Conservation (phyloP, 495 filamentous ascomycete species). For the Mycothermus thermophilus region DNA sequence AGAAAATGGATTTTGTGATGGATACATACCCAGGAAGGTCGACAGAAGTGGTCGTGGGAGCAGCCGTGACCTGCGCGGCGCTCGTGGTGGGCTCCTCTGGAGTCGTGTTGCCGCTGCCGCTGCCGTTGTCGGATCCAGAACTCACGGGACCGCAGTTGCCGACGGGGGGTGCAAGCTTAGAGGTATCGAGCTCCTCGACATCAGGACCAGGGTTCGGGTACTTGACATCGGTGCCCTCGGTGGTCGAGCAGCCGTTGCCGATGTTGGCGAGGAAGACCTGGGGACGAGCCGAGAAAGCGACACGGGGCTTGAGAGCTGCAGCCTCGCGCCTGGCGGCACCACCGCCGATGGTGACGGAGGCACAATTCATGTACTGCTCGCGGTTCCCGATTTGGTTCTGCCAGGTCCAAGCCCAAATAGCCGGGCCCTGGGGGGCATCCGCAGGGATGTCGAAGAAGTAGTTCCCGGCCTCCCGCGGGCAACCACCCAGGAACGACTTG, state of each 20-base stretch:
- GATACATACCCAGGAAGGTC: slow-evolving; percentile 10
- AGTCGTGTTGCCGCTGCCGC: neutral
- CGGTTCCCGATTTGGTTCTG: slow-evolving; percentile 54
- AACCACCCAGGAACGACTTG: slow-evolving; percentile 49
- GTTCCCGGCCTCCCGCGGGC: slow-evolving; percentile 34
- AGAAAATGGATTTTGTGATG: too few species aligned
- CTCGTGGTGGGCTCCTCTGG: slow-evolving; percentile 4
- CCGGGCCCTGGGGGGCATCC: slow-evolving; percentile 43
- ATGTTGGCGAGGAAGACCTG: slow-evolving; percentile 48
- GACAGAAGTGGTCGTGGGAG: neutral
- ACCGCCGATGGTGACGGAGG: slow-evolving; percentile 38
- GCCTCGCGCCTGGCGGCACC: slow-evolving; percentile 23
- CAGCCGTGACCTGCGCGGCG: slow-evolving; percentile 7
- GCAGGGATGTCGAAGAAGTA: slow-evolving; percentile 53
- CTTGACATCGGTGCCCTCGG: slow-evolving; percentile 39
- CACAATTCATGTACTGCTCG: slow-evolving; percentile 59
- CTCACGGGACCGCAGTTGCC: slow-evolving; percentile 12
- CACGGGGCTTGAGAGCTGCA: slow-evolving; percentile 9
- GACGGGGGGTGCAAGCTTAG: slow-evolving; percentile 13
- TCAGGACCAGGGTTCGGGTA: slow-evolving; percentile 64
- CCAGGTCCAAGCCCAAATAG: slow-evolving; percentile 53
- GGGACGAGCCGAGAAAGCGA: slow-evolving; percentile 40
- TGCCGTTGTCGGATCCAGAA: slow-evolving; percentile 2
- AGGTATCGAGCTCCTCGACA: slow-evolving; percentile 28
- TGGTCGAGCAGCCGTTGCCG: slow-evolving; percentile 37